Evolutionary conservation across 495 filamentous ascomycete species (phyloP), one percentile per base, ranked within the genome.

Genomic region (Sporormia fimetaria): DNA sequence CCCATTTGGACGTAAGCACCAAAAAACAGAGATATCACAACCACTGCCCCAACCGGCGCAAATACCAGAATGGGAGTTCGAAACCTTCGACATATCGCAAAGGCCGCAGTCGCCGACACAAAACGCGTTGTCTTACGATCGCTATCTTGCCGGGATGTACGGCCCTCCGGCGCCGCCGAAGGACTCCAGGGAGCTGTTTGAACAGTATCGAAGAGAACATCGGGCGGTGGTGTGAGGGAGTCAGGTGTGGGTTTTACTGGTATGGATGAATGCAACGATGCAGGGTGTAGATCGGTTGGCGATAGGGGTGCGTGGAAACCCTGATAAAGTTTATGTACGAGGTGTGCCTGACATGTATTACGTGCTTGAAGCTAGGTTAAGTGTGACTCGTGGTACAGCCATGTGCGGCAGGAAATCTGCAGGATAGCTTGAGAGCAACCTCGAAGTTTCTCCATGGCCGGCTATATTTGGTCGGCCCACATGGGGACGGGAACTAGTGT

Each of bases 61-160:
- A 24, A 53, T 53, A 30, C 50, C 50, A 2, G 34, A 48, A 29
- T 53, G 50, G 50, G 50, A 44, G 34, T 44, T 47, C 21, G 24
- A 37, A 23, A 29, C 39, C 6, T 27, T 48, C 14, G 40, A 43
- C 16, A 32, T 40, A n/a, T 44, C 44, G 4, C 26, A 40, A 11
- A n/a, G 18, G 11, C 31, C 28, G 17, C 14, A 18, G 12, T 25
- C 34, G 6, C 36, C 36, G 16, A 22, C 21, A 11, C 15, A 12
- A 4, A 42, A 51, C 18, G 34, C 33, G 6, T 21, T 25, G 15
- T 37, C 18, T 4, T 51, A 51, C 31, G 43, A 47, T 1, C 37
- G 25, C 7, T 48, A 49, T 32, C 8, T 49, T 3, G 36, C 31
- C 10, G 50, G 50, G 1, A 25, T 25, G 14, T 49, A 40, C 33